Percentiles rank a stretch among this genome's conserved stretches.
Conservation (phyloP, 352 stramenopile genomes). For the Globisporangium paddicum region DNA sequence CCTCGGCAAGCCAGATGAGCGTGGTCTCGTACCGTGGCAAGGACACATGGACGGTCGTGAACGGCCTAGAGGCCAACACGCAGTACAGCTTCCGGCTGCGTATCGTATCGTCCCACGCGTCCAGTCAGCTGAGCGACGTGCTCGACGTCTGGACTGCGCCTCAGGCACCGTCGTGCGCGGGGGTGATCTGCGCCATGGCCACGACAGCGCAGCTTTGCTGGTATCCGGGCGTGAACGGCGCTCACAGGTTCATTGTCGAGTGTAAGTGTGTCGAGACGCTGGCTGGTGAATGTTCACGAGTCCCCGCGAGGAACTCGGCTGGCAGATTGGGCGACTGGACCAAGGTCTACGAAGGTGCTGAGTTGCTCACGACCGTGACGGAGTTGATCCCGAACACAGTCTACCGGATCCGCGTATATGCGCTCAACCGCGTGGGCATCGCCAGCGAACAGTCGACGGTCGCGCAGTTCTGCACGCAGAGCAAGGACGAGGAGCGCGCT, state of each 20-base stretch:
- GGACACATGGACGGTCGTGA: slow-evolving; percentile 34
- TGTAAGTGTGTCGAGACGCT: slow-evolving; percentile 67
- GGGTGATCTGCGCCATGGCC: slow-evolving; percentile 48
- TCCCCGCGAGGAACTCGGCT: not conserved
- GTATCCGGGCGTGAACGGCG: slow-evolving; percentile 72
- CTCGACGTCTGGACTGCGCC: slow-evolving; percentile 69
- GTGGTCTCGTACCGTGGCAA: slow-evolving; percentile 74
- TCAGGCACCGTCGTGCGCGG: slow-evolving; percentile 43
- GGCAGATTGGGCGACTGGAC: slow-evolving; percentile 41
- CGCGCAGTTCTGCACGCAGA: slow-evolving; percentile 76
- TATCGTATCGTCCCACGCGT: slow-evolving; percentile 65
- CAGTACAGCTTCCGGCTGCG: slow-evolving; percentile 83
- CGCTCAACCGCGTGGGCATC: slow-evolving; percentile 61
- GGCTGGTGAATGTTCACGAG: slow-evolving; percentile 7
- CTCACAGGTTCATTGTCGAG: slow-evolving; percentile 72
- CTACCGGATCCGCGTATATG: slow-evolving; percentile 83
- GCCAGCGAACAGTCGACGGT: slow-evolving; percentile 70
- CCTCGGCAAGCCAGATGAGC: slow-evolving; percentile 34
- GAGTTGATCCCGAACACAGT: slow-evolving; percentile 75
- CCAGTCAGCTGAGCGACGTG: slow-evolving; percentile 69
- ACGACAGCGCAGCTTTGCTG: slow-evolving; percentile 67
- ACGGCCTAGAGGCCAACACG: slow-evolving; percentile 79
- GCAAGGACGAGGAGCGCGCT: slow-evolving; percentile 50
- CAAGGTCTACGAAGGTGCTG: slow-evolving; percentile 74
- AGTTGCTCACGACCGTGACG: slow-evolving; percentile 50